phyloP scores from a whole-genome alignment of 345 rosid species.

The Psidium friedrichsthalianum region DNA sequence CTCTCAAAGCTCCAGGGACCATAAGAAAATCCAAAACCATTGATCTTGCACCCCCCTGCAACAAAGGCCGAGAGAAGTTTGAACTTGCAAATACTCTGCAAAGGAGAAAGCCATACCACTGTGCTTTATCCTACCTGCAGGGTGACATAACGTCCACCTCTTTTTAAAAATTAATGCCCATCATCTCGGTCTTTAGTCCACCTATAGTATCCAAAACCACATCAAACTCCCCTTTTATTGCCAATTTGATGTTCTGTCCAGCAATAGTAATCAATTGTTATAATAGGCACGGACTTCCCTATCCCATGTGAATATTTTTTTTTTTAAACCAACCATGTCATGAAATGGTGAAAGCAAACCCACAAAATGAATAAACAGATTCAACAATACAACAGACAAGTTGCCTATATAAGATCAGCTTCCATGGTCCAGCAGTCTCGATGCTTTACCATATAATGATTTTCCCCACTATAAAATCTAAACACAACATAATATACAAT shows the following conservation, averaged over 20 bases:
- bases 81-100: neutral
- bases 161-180: conserved; percentile 56
- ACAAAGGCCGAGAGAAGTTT: neutral
- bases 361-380: neutral
- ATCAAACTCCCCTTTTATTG: conserved; percentile 74
- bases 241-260: conserved; percentile 66
- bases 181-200: conserved; percentile 67
- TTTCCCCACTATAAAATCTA: neutral
- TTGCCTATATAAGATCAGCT: neutral
- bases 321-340: neutral
- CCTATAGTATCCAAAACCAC: conserved; percentile 94
- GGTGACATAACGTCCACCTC: conserved; percentile 90
- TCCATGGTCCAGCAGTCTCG: neutral
- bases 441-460: neutral
- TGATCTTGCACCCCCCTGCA: conserved; percentile 85
- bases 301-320: neutral
- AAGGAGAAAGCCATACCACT: neutral
- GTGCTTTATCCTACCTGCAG: conserved; percentile 41
- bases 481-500: neutral
- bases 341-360: neutral
- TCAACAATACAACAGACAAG: neutral
- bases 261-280: neutral
- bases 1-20: conserved; percentile 69
- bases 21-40: conserved; percentile 31
- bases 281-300: neutral